phyloP scores from a whole-genome alignment of 2,329 filamentous ascomycete genomes.

The Aciculosporium take region DNA sequence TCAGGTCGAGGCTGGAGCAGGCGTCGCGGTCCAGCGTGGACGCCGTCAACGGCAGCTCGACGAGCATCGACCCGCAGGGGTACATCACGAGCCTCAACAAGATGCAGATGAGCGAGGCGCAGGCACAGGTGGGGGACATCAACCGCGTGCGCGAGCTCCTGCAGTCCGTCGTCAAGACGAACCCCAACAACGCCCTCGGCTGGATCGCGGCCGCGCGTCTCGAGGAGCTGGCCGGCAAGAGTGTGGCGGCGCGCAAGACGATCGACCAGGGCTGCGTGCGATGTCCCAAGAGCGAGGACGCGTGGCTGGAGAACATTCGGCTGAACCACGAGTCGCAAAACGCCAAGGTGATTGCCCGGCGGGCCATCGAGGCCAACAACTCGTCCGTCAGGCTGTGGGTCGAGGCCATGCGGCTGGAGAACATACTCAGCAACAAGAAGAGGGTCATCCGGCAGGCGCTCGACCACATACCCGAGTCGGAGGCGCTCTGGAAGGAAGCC shows the following conservation, averaged over 20 bases:
- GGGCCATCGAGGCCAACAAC: constrained; percentile 84
- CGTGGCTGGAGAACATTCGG: constrained; percentile 91
- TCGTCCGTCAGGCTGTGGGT: constrained; percentile 84
- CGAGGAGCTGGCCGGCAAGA: constrained; percentile 85
- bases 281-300: constrained; percentile 88
- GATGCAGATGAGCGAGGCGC: constrained; percentile 62
- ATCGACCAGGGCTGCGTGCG: constrained; percentile 80
- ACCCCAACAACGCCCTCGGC: constrained; percentile 83
- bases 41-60: constrained; percentile 63
- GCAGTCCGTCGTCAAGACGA: constrained; percentile 96
- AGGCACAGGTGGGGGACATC: constrained; percentile 83
- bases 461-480: constrained; percentile 85
- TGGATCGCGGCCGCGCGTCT: constrained; percentile 91
- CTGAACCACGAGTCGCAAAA: constrained; percentile 76
- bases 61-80: constrained; percentile 85
- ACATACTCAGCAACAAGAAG: constrained; percentile 72
- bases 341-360: constrained; percentile 86
- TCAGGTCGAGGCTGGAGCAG: constrained; percentile 86
- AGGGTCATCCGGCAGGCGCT: constrained; percentile 82
- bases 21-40: constrained; percentile 57
- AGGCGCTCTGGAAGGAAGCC: constrained; percentile 94
- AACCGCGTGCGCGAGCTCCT: constrained; percentile 82
- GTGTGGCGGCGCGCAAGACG: constrained; percentile 73
- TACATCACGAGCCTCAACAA: constrained; percentile 87
- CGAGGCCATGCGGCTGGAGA: constrained; percentile 86